Base-by-base conservation (phyloP, 495 filamentous ascomycete genomes). In the Aspergillus mulundensis region DNA sequence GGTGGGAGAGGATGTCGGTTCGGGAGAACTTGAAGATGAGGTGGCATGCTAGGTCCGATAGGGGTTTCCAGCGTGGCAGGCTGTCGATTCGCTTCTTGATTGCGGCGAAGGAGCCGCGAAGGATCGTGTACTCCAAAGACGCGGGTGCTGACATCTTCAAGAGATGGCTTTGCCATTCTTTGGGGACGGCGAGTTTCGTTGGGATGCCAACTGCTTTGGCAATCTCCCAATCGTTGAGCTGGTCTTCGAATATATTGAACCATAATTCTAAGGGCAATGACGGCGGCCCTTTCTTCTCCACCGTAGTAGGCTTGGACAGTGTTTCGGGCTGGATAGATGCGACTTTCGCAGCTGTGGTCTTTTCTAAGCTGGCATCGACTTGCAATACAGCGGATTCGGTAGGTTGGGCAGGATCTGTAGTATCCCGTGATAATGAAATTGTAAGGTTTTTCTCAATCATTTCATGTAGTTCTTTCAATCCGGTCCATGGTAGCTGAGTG, bases 21-120 rank as follows among this genome's bases (percentile, higher is more conserved):
- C 89, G 84, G 6, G 84, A 87, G 64, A 96, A 97, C 60, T 93
- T 93, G 73, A 96, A 87, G 61, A 96, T 90, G 23, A 95, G 82
- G 60, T 93, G 89, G 55, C 92, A 89, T 38, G 87, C 87, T 1
- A 91, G 77, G 28, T 86, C 85, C 5, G 90, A 93, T 23, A 96
- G 74, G 50, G 85, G 88, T 53, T 83, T 83, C 54, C 89, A 87
- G 1, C 81, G 76, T 14, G 86, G 79, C 1, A 87, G 78, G 5
- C 84, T 79, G 24, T 84, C 75, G 21, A 91, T 81, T 16, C 89
- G 77, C 47, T 83, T 81, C 61, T 88, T 85, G 48, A 89, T 83
- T 24, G 84, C 81, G 4, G 78, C 65, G n/a, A 87, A 81, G 12
- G 81, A 79, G 21, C 86, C 84, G 0, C 86, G 82, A 14, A 97